phyloP scores from a whole-genome alignment of 2,329 filamentous ascomycete genomes.

The Fonsecaea monophora region DNA sequence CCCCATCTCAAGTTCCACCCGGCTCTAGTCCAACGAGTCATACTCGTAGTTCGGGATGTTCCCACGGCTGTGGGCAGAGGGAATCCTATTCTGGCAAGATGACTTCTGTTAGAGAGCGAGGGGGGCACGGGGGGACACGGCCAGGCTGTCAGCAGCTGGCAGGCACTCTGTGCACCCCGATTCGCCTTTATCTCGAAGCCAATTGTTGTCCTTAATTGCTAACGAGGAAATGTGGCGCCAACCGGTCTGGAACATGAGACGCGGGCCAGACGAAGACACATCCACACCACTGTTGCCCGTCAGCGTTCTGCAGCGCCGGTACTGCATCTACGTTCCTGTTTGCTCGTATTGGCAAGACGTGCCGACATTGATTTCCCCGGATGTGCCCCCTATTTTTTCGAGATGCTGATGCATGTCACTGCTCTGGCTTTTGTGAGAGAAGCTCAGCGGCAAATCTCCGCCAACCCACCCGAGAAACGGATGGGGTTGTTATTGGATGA shows the following conservation, averaged over 20 bases:
- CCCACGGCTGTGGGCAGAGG: background rate
- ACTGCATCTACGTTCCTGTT: background rate
- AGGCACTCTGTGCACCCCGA: background rate
- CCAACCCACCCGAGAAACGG: background rate
- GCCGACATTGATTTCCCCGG: background rate
- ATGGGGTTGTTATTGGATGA: background rate
- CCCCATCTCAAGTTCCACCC: background rate
- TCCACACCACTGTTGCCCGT: background rate
- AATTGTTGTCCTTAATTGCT: background rate
- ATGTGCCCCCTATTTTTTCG: background rate
- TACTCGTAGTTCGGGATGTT: background rate
- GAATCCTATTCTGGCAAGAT: background rate
- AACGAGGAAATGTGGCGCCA: background rate
- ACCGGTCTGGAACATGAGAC: background rate
- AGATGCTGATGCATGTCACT: background rate
- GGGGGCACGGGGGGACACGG: background rate
- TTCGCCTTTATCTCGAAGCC: background rate
- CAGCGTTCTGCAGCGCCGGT: background rate
- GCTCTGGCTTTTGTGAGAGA: background rate
- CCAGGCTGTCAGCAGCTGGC: background rate
- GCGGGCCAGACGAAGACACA: background rate
- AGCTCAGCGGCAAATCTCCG: slow-evolving; percentile 2
- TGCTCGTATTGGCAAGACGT: background rate
- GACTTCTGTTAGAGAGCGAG: background rate
- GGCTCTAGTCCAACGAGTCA: background rate